Conservation (phyloP, 164 flowering plant species). For the Berberis thunbergii region DNA sequence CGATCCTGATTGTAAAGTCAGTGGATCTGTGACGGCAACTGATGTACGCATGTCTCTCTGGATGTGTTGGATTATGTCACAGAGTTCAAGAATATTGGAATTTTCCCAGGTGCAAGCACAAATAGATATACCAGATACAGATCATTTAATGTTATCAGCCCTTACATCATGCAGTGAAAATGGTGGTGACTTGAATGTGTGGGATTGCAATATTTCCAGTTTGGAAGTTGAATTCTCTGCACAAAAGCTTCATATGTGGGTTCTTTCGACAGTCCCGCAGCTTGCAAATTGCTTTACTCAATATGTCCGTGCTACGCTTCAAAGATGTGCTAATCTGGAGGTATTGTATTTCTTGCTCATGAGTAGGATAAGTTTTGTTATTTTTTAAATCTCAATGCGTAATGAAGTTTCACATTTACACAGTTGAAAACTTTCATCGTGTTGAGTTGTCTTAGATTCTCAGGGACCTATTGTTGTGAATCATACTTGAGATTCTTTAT, state of each 20-base stretch:
- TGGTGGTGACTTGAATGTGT: slow-evolving; percentile 26
- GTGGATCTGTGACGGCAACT: slow-evolving; percentile 31
- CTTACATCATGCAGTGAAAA: slow-evolving; percentile 43
- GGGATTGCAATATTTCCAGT: slow-evolving; percentile 31
- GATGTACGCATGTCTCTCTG: slow-evolving; percentile 59
- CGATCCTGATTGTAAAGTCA: slow-evolving; percentile 18
- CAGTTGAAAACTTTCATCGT: background rate
- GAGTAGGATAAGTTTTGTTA: background rate
- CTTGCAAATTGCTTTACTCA: slow-evolving; percentile 53
- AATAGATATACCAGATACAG: slow-evolving; percentile 50
- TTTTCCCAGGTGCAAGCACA: slow-evolving; percentile 10
- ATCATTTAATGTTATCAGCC: slow-evolving; percentile 57
- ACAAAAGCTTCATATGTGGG: slow-evolving; percentile 64
- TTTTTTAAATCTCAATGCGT: background rate
- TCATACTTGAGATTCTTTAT: too few species aligned
- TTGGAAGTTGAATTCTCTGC: slow-evolving; percentile 47
- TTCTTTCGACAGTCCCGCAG: slow-evolving; percentile 44
- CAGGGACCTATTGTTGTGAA: too few species aligned
- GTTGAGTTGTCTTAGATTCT: background rate
- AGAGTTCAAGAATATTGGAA: slow-evolving; percentile 19
- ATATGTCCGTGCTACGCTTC: slow-evolving; percentile 52
- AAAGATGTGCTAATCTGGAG: slow-evolving; percentile 26
- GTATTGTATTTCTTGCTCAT: slow-evolving; percentile 24
- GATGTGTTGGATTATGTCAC: slow-evolving; percentile 66
- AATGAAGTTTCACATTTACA: background rate